Conservation (phyloP, 176 grass and related monocot genomes). For the Oryza nivara region DNA sequence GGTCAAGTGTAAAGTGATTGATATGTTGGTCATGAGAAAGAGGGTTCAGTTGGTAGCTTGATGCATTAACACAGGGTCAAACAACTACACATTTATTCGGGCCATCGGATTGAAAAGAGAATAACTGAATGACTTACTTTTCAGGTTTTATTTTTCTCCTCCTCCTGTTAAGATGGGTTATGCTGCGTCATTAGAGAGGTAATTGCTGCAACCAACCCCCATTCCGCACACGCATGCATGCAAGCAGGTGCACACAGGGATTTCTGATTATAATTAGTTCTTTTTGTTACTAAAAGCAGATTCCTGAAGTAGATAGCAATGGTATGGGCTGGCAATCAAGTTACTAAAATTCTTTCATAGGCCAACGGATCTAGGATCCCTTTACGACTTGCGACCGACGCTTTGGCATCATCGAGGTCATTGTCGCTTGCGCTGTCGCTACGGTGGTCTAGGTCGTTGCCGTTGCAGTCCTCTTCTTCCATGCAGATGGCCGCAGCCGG, state of each 20-base stretch:
- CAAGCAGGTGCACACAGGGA: background rate
- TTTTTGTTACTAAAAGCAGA: constrained; percentile 45
- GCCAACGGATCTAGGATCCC: no score
- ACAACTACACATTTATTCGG: background rate
- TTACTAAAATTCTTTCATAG: constrained; percentile 72
- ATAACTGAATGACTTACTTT: constrained; percentile 29
- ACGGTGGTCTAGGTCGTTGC: no score
- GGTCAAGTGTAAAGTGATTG: constrained; percentile 1
- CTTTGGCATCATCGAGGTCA: no score
- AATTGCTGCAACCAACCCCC: constrained; percentile 17
- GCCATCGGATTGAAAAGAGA: constrained; percentile 9
- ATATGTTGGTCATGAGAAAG: constrained; percentile 11
- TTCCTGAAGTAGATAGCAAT: constrained; percentile 91
- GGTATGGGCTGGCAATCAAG: constrained; percentile 98
- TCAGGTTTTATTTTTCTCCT: constrained; percentile 91
- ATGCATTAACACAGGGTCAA: constrained; percentile 1
- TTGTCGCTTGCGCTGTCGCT: no score
- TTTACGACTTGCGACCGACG: no score
- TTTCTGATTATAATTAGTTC: background rate
- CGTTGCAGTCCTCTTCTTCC: no score
- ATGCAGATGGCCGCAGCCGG: no score
- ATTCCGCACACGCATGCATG: background rate
- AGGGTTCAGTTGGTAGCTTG: background rate
- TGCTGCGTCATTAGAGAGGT: constrained; percentile 78
- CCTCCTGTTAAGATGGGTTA: constrained; percentile 90